Evolutionary conservation across 164 flowering plant species (phyloP), one percentile per base, ranked within the genome.

Genomic region (Platanus orientalis): DNA sequence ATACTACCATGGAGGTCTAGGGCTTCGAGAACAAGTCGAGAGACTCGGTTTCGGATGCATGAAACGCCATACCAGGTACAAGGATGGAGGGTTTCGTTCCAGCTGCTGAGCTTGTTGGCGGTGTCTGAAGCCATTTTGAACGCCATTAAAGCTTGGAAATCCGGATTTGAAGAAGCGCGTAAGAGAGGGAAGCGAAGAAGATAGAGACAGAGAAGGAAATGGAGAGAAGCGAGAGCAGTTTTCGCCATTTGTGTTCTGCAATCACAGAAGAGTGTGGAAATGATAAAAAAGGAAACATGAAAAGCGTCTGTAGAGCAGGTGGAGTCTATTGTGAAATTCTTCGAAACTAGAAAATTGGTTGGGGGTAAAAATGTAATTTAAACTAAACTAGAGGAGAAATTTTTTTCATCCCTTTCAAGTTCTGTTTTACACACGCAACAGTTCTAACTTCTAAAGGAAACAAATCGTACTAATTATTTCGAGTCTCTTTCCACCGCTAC

Each of bases 31-130:
- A 89, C 90, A 56, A 92, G 81, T 3, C 80, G 81, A 23, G 82
- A 61, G 53, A 89, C 90, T 4, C 92, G 77, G 81, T 68, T 63
- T 36, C 66, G 71, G 64, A 68, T 51, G 61, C 97, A 92, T 4
- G 88, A 71, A 27, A 92, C 82, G 61, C 92, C 96, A 69, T 40
- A 42, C 86, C 87, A 91, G 25, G 70, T 23, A 71, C 89, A 85
- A 0, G 69, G 82, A 56, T 75, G 51, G 36, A 79, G 6, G 60
- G 79, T 53, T 0, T 74, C 7, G 79, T 71, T 77, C 93, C 93
- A 86, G 55, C 65, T 52, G 30, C 72, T 6, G 71, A 89, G 95
- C 60, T 66, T 65, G 80, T 78, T 67, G 54, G 66, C 6, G 1
- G 71, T 16, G 63, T 88, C 93, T 4, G 90, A 61, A 26, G 69